Evolutionary conservation across 2,329 filamentous ascomycete species (phyloP).

Genomic region (Endocalyx cinctus): DNA sequence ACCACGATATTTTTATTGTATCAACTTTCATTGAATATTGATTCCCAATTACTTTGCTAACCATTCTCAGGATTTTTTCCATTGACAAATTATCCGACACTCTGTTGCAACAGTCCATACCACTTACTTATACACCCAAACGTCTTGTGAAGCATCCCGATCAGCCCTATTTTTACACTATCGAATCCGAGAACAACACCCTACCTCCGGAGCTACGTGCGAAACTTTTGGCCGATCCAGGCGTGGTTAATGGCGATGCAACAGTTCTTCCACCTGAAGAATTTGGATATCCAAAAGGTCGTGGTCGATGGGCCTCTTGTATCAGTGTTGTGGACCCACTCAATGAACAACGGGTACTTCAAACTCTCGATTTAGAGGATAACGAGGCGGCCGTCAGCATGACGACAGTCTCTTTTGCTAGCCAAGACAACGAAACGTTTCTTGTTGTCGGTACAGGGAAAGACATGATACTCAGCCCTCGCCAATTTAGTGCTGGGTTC

Average conservation of each 20-base stretch:
- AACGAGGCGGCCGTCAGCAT: slow-evolving; percentile 91
- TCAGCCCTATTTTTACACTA: slow-evolving; percentile 85
- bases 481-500: slow-evolving; percentile 71
- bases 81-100: slow-evolving; percentile 84
- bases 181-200: slow-evolving; percentile 90
- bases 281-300: slow-evolving; percentile 82
- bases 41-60: no score
- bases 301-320: slow-evolving; percentile 90
- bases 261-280: slow-evolving; percentile 68
- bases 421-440: slow-evolving; percentile 84
- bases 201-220: slow-evolving; percentile 72
- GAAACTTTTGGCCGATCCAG: slow-evolving; percentile 69
- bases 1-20: slow-evolving; percentile 43
- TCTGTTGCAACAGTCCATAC: slow-evolving; percentile 78
- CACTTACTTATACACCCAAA: slow-evolving; percentile 85
- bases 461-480: slow-evolving; percentile 76
- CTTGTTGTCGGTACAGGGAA: slow-evolving; percentile 93
- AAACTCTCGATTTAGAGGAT: slow-evolving; percentile 75
- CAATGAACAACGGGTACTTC: slow-evolving; percentile 66
- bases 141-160: slow-evolving; percentile 85
- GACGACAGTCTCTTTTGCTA: slow-evolving; percentile 78
- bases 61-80: slow-evolving; percentile 69
- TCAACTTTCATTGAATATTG: slow-evolving; percentile 10
- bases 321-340: slow-evolving; percentile 88
- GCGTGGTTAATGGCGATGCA: slow-evolving; percentile 67